These are phyloP conservation scores for Laburnicola sp. DNA, from an alignment of 2,329 filamentous ascomycete genomes.

Conservation along the genomic window DNA sequence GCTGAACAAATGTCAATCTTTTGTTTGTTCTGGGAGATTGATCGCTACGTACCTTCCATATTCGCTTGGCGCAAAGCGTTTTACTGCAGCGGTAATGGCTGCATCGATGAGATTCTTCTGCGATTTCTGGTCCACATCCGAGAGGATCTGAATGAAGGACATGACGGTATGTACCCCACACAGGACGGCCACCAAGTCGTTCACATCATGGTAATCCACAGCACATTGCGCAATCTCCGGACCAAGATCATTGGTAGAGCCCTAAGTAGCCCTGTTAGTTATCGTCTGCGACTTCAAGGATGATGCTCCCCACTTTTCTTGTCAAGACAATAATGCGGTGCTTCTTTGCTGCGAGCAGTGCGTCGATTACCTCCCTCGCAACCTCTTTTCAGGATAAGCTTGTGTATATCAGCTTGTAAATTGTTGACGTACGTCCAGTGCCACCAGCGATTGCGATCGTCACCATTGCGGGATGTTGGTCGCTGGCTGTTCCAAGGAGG, in stretches of 20 bases:
- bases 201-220: conserved; percentile 49
- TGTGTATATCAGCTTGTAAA: not conserved
- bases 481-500: too few species aligned
- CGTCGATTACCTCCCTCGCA: conserved; percentile 55
- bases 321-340: conserved; percentile 56
- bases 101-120: conserved; percentile 22
- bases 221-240: conserved; percentile 1
- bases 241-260: not conserved
- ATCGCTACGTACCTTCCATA: conserved; percentile 18
- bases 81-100: conserved; percentile 19
- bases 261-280: conserved; percentile 29
- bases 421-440: conserved; percentile 46
- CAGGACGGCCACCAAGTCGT: conserved; percentile 42
- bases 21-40: not conserved
- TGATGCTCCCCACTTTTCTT: conserved; percentile 44
- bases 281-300: conserved; percentile 14
- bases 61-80: conserved; percentile 21
- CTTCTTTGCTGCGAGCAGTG: conserved; percentile 49
- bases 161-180: conserved; percentile 55
- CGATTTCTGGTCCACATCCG: conserved; percentile 6
- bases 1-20: conserved; percentile 17
- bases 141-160: conserved; percentile 51
- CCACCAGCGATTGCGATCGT: conserved; percentile 52
- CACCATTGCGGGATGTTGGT: conserved; percentile 43
- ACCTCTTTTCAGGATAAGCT: conserved; percentile 46